These are phyloP conservation scores for Rhizophagus clarus DNA, from an alignment of 192 early-diverging fungal species.

Conservation along the genomic window DNA sequence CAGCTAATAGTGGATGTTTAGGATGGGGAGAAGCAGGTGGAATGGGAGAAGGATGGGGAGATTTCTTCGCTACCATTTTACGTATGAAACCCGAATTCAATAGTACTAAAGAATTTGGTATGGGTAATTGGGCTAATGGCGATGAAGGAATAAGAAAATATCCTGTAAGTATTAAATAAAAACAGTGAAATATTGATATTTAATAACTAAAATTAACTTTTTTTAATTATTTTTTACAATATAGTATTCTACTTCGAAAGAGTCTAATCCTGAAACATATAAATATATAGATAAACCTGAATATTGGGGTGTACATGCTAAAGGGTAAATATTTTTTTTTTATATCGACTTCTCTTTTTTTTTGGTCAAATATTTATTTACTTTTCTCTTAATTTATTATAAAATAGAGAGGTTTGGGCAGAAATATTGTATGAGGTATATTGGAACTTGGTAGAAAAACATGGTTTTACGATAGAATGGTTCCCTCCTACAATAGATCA, in stretches of 20 bases:
- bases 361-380: not conserved
- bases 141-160: slow-evolving; percentile 88
- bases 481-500: slow-evolving; percentile 45
- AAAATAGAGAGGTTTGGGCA: slow-evolving; percentile 76
- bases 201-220: not conserved
- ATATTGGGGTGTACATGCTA: slow-evolving; percentile 93
- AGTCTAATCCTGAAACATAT: slow-evolving; percentile 84
- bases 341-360: no score
- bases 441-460: slow-evolving; percentile 66
- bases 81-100: slow-evolving; percentile 60
- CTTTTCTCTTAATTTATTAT: not conserved
- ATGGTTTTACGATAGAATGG: slow-evolving; percentile 61
- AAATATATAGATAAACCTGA: slow-evolving; percentile 70
- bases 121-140: slow-evolving; percentile 82
- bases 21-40: slow-evolving; percentile 86
- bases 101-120: slow-evolving; percentile 65
- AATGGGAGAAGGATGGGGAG: slow-evolving; percentile 97
- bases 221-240: slow-evolving; percentile 14
- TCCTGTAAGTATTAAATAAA: slow-evolving; percentile 37
- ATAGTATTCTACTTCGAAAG: slow-evolving; percentile 75
- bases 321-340: slow-evolving; percentile 57
- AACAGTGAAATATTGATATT: not conserved
- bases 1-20: slow-evolving; percentile 86
- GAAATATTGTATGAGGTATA: slow-evolving; percentile 87
- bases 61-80: slow-evolving; percentile 84